A percentile compares a stretch with the other conserved stretches of the same genome.
These are phyloP conservation scores for Malus orientalis DNA, from an alignment of 306 rosid genomes.

Conservation along the genomic window DNA sequence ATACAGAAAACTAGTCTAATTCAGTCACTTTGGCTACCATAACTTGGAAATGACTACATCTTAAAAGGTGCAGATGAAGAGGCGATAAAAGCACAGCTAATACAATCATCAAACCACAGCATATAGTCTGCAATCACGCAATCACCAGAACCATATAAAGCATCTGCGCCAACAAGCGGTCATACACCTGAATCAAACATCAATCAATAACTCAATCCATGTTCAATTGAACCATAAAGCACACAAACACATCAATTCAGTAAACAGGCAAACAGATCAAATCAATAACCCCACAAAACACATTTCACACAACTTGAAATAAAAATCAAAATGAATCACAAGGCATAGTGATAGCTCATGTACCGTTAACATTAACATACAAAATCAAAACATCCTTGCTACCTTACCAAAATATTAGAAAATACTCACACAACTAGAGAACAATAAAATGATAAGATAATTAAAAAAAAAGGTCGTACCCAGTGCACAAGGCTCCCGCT, in stretches of 20 bases:
- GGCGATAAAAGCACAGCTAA: slow-evolving; percentile 63
- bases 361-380: not conserved
- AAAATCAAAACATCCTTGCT: not conserved
- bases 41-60: slow-evolving; percentile 22
- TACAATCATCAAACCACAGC: slow-evolving; percentile 83
- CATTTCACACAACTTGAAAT: not conserved
- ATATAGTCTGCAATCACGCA: slow-evolving; percentile 86
- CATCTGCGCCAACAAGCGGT: slow-evolving; percentile 89
- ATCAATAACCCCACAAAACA: slow-evolving; percentile 26
- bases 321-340: not conserved
- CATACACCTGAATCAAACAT: slow-evolving; percentile 91
- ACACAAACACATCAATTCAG: slow-evolving; percentile 16
- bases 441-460: not conserved
- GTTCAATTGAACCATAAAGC: slow-evolving; percentile 26
- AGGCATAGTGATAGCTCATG: not conserved
- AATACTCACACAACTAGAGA: not conserved
- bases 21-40: slow-evolving; percentile 12
- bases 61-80: slow-evolving; percentile 41
- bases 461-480: too few relatives aligned
- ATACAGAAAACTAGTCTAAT: slow-evolving; percentile 20
- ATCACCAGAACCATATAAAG: slow-evolving; percentile 96
- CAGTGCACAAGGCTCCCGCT: too few relatives aligned
- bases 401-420: not conserved
- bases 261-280: slow-evolving; percentile 29
- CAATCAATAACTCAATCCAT: slow-evolving; percentile 77